Base-by-base conservation (phyloP, 1,284 basidiomycete species). In the Irpex sp. region DNA sequence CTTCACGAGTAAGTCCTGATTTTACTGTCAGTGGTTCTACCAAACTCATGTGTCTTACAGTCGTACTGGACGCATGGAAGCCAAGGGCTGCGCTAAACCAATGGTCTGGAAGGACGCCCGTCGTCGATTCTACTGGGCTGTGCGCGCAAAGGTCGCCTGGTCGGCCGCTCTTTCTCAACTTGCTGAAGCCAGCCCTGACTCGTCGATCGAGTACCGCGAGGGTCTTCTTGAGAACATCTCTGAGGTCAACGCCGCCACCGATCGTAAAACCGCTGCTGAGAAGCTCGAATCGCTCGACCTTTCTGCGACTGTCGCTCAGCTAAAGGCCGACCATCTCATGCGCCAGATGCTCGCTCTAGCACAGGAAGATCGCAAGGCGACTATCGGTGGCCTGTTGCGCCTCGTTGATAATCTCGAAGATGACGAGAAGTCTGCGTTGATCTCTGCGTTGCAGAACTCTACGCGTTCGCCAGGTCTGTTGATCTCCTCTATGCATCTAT, bases 11-110 rank as follows among this genome's bases (percentile, higher is more conserved):
- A 74, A 74, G 91, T 81, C 43, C 50, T 59, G 17, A 21, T 9
- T 13, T 47, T 61, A 55, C 37, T 51, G n/a, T 1, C 58, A 33
- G 31, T 11, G 31, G 46, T 59, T 51, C 8, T 13, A 15, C 39
- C n/a, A 57, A 64, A 47, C 63, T 72, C 57, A 68, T 67, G 31
- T 59, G 26, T 21, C 31, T 61, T 57, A 21, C 13, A 97, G 96
- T 78, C 93, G 95, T 62, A 86, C 90, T 53, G 96, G 95, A 64
- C 93, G 97, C 65, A 98, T 99, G 97, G 93, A 97, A 78, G 96
- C 96, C 33, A 98, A 98, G 79, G 96, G 95, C 17, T 97, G 92
- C 73, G 95, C 91, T 53, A 92, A 85, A 71, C 83, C 87, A 36
- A 87, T 85, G 63, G 86, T 89, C 63, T 97, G 96, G 95, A 90